These are phyloP conservation scores for Podaxis pistillaris DNA, from an alignment of 768 basidiomycete species.

Conservation along the genomic window DNA sequence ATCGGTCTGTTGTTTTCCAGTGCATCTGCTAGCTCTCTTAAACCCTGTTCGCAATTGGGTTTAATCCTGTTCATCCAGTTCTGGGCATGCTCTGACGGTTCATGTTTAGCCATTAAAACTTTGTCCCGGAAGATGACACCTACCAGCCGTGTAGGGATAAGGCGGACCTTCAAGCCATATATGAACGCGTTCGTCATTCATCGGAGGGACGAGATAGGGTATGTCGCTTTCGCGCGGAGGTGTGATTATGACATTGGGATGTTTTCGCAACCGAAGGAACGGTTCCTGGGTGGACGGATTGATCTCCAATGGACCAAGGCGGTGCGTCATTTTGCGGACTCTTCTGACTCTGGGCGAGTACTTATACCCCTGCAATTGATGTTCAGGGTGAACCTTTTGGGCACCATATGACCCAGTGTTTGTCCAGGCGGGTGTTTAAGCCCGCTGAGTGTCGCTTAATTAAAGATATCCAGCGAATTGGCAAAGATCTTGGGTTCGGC, in stretches of 20 bases:
- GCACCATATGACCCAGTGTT: no score
- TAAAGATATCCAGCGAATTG: no score
- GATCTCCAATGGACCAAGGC: slow-evolving; percentile 28
- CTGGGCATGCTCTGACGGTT: slow-evolving; percentile 32
- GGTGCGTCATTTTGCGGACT: slow-evolving; percentile 14
- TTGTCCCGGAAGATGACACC: not conserved
- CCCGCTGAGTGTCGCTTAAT: no score
- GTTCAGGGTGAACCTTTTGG: no score
- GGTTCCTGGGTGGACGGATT: slow-evolving; percentile 35
- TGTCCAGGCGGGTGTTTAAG: no score
- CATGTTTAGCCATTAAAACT: not conserved
- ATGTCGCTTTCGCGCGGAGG: slow-evolving; percentile 51
- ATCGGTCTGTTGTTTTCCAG: slow-evolving; percentile 21
- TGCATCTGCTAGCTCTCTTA: slow-evolving; percentile 31
- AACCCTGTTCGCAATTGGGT: slow-evolving; percentile 25
- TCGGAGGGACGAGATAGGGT: slow-evolving; percentile 28
- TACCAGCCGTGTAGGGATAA: slow-evolving; percentile 48
- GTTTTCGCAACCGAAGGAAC: slow-evolving; percentile 50
- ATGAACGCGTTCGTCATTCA: slow-evolving; percentile 53
- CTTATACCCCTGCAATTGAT: not conserved
- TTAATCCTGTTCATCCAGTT: slow-evolving; percentile 27
- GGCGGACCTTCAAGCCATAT: slow-evolving; percentile 47
- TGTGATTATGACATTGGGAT: slow-evolving; percentile 58
- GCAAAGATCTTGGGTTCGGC: no score
- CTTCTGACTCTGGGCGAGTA: not conserved